Percentiles rank a stretch among this genome's conserved stretches.
These are phyloP conservation scores for Gleditsia sinensis DNA, from an alignment of 306 rosid genomes.

Conservation along the genomic window DNA sequence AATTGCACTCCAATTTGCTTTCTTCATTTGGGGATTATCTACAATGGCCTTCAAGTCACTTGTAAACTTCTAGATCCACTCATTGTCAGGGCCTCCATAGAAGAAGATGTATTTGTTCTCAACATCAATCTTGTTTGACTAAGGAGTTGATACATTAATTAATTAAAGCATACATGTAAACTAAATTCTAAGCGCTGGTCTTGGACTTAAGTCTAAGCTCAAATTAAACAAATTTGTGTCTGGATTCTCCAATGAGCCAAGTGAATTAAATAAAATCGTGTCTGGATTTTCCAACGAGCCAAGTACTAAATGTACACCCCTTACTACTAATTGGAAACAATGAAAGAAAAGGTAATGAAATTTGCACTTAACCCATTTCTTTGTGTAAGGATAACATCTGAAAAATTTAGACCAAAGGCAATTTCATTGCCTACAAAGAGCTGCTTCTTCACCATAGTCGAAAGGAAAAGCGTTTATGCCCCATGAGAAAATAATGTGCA, in stretches of 20 bases:
- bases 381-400: not conserved
- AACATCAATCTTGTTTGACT: slow-evolving; percentile 29
- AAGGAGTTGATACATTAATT: not conserved
- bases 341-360: not conserved
- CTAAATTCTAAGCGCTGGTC: not conserved
- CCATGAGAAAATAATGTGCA: slow-evolving; percentile 37
- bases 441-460: not conserved
- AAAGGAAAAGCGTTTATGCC: slow-evolving; percentile 38
- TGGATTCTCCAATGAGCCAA: too few relatives aligned
- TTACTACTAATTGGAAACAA: not conserved
- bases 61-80: not conserved
- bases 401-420: not conserved
- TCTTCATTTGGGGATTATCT: slow-evolving; percentile 30
- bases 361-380: not conserved
- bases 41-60: not conserved
- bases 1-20: slow-evolving; percentile 26
- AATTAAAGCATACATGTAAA: too few relatives aligned
- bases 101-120: slow-evolving; percentile 37
- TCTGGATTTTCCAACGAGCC: too few relatives aligned
- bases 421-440: not conserved
- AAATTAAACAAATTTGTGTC: too few relatives aligned
- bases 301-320: too few relatives aligned
- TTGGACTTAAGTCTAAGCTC: too few relatives aligned
- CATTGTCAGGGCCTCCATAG: slow-evolving; percentile 28
- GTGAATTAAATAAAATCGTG: too few relatives aligned